Evolutionary conservation across 2,329 filamentous ascomycete species (phyloP), one percentile per base, ranked within the genome.

Genomic region (Pyrenophora seminiperda): DNA sequence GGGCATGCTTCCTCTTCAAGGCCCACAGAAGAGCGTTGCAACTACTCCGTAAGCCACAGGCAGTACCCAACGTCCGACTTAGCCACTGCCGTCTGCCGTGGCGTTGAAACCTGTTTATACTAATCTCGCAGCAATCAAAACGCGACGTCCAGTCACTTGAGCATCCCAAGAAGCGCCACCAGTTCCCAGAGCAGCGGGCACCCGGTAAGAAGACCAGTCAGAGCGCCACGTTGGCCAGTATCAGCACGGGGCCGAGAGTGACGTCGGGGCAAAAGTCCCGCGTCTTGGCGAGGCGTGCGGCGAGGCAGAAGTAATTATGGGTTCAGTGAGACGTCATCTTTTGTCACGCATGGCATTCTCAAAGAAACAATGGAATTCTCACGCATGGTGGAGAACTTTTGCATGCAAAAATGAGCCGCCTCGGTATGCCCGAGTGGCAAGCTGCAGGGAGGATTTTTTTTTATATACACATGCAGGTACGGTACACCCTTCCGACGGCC

Each of bases 391-490:
- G 32, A 37, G 5, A 41, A 51, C 38, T 39, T 38, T 40, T 10
- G 37, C 38, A 50, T 50, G 40, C 18, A 34, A 53, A 46, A 41
- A 45, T 22, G 9, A 17, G 19, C 31, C 44, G 31, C 33, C 41
- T 47, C 30, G 27, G 42, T 46, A 30, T 4, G 17, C 3, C 22
- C 17, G 27, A 17, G 32, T 20, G 37, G 34, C 47, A 47, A 33
- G 29, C 20, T 36, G 41, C 41, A 44, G 41, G 17, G 34, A 30
- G 15, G 46, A 41, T 43, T 42, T 19, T 24, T 47, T 43, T 42
- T 19, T 24, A 41, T 32, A 47, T 38, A 19, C 34, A 47, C 24
- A 67, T 62, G 65, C 65, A 68, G 65, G 62, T 65, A 59, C 65
- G 29, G 47, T 20, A 24, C 41, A 41, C 52, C 45, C 48, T 58